Evolutionary conservation across 108 stramenopile genomes (phyloP), one percentile per base, ranked within the genome.

Genomic region (Asterionellopsis glacialis): DNA sequence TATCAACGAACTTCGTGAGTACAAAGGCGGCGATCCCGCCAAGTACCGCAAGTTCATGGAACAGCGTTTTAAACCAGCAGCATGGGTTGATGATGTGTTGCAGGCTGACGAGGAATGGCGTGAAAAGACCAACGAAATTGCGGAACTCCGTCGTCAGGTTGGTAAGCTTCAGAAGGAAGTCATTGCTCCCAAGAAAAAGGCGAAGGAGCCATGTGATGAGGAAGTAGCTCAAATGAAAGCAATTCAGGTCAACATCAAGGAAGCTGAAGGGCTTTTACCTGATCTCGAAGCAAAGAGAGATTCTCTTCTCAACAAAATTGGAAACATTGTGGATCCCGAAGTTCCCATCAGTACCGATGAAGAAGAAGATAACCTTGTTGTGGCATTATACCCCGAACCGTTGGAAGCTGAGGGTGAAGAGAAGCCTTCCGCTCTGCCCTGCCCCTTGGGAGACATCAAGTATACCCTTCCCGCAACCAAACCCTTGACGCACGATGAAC

Each of bases 281-380:
- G 59, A 63, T 0, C 48, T 85, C 40, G 91, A 70, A 41, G 77
- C 55, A 9, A 64, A 77, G 64, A 60, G 86, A 41, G 91, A 93
- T 50, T 59, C 62, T 25, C 77, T 98, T 15, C 64, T 99, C 45
- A 80, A 77, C 47, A 67, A 72, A 23, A 92, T 99, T 67, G 99
- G 97, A 6, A 99, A 99, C 84, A 73, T 96, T 45, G 98, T 99
- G 40, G 97, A 95, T 67, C 82, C 90, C 9, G 88, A 94, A 57
- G 99, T 99, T 39, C 96, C 96, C 50, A 88, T 96, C 51, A 72
- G 72, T 39, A 26, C 97, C 15, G 87, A 98, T 64, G 99, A 99
- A 76, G 97, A 97, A 4, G 75, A 77, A 43, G 96, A 97, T 63
- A 98, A 96, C 74, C 65, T 96, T 48, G 93, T 97, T 0, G 85